Percentiles rank a stretch among this genome's conserved stretches.
phyloP scores from a whole-genome alignment of 257 asterid genomes.

The Coffea canephora region DNA sequence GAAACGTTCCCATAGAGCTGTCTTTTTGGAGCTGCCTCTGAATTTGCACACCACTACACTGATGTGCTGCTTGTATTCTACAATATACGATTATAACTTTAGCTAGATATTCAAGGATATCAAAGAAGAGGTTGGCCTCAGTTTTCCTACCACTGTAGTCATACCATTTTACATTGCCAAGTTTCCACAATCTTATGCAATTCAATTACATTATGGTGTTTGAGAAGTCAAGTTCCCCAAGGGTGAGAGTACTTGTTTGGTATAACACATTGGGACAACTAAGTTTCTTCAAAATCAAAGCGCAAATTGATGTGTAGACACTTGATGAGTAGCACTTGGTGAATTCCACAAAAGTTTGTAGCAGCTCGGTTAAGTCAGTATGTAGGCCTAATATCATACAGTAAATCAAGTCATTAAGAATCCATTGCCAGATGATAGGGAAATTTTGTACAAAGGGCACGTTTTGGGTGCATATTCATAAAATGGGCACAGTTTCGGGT shows the following conservation, averaged over 20 bases:
- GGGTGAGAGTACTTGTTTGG: background rate
- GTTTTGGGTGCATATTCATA: too few relatives aligned
- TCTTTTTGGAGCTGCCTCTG: background rate
- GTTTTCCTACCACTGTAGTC: background rate
- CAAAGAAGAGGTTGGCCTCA: background rate
- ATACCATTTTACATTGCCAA: background rate
- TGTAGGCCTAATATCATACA: too few relatives aligned
- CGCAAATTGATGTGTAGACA: background rate
- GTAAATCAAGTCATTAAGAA: too few relatives aligned
- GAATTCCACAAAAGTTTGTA: background rate
- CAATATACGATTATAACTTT: background rate
- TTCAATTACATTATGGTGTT: background rate
- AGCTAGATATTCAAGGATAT: background rate
- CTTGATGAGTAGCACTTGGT: background rate
- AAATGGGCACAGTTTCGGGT: too few relatives aligned
- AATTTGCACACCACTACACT: background rate
- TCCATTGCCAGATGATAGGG: too few relatives aligned
- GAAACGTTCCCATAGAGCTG: background rate
- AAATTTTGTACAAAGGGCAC: too few relatives aligned
- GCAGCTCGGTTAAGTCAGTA: background rate
- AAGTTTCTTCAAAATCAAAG: background rate
- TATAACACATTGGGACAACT: background rate
- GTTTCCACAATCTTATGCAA: background rate
- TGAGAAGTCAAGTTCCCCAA: background rate
- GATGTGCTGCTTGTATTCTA: background rate